Evolutionary conservation across 169 alveolate species (phyloP).

Genomic region (Plasmodium inui): DNA sequence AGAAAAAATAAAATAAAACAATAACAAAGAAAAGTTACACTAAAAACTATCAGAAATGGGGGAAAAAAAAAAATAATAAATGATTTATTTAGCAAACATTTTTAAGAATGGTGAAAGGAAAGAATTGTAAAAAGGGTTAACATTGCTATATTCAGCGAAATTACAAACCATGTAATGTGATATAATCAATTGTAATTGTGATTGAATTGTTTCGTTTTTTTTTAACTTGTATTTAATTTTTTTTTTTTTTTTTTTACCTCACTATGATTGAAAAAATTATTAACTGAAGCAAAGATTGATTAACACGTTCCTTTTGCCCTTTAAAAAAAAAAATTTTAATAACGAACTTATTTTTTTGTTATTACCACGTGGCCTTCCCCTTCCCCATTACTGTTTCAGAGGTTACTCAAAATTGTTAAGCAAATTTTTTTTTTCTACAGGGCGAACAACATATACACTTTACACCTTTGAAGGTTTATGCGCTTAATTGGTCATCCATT

Average conservation of each 20-base stretch:
- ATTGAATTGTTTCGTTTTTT: background rate
- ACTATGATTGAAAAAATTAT: background rate
- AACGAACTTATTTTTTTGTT: background rate
- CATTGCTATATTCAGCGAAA: conserved; percentile 4
- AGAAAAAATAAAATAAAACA: background rate
- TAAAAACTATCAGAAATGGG: conserved; percentile 23
- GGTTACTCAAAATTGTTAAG: background rate
- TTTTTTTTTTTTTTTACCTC: background rate
- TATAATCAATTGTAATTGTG: background rate
- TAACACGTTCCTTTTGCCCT: background rate
- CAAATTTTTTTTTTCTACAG: background rate
- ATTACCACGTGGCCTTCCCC: background rate
- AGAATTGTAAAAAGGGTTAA: background rate
- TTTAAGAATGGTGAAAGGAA: conserved; percentile 3
- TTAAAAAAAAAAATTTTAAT: background rate
- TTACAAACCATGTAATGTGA: conserved; percentile 17
- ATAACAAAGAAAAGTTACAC: conserved; percentile 9
- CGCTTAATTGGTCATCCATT: background rate
- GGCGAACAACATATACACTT: background rate
- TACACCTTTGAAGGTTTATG: background rate
- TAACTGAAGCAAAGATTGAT: background rate
- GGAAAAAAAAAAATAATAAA: conserved; percentile 2
- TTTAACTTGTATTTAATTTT: too few relatives aligned
- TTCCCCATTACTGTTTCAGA: background rate
- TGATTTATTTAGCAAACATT: conserved; percentile 22